Evolutionary conservation across 768 basidiomycete genomes (phyloP).

Genomic region (Kwoniella dendrophila): DNA sequence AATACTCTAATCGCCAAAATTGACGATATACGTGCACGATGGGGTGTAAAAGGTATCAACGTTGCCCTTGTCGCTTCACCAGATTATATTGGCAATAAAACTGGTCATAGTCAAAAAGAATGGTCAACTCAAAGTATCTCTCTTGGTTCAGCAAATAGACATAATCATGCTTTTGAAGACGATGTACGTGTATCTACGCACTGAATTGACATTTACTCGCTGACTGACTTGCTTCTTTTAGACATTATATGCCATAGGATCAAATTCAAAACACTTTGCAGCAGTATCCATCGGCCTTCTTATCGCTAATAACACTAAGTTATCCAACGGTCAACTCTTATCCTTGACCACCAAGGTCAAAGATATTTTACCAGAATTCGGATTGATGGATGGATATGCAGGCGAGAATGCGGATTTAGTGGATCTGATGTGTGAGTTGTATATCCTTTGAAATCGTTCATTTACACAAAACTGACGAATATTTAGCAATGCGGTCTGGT

Average conservation of each 20-base stretch:
- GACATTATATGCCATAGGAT: conserved; percentile 45
- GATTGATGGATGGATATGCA: conserved; percentile 38
- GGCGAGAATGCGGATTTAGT: conserved; percentile 32
- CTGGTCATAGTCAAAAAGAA: neutral
- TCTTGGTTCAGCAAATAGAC: neutral
- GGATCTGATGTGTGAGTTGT: conserved; percentile 43
- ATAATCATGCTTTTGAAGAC: neutral
- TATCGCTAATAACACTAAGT: conserved; percentile 27
- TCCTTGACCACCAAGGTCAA: conserved; percentile 41
- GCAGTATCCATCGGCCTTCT: conserved; percentile 36
- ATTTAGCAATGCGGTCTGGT: conserved; percentile 38
- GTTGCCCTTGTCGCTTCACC: conserved; percentile 9
- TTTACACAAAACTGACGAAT: neutral
- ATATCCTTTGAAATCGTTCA: neutral
- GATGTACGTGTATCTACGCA: neutral
- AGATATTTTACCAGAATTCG: conserved; percentile 40
- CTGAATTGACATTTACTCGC: neutral
- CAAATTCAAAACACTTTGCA: conserved; percentile 50
- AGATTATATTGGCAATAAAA: neutral
- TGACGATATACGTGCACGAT: conserved; percentile 4
- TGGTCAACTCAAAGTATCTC: neutral
- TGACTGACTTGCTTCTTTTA: conserved; percentile 7
- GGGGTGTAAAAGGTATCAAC: conserved; percentile 2
- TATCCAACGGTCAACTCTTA: conserved; percentile 25
- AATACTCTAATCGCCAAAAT: neutral